Conservation (phyloP, 78 protist species). For the Protostelium mycophagum region DNA sequence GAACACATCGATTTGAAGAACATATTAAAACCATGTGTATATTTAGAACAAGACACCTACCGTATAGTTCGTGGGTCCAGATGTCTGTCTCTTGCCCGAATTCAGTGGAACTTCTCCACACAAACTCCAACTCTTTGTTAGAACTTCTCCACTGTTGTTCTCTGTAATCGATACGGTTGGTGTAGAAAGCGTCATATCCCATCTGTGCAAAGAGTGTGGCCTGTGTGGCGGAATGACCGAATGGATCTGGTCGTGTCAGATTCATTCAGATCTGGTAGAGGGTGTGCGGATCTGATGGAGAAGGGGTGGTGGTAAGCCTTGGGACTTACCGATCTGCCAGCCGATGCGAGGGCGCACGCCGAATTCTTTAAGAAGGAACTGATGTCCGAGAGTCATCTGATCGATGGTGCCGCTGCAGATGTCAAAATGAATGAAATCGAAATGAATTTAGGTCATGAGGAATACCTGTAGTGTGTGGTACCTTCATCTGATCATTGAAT, state of each 20-base stretch:
- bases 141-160: slow-evolving; percentile 18
- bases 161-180: slow-evolving; percentile 82
- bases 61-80: slow-evolving; percentile 28
- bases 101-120: slow-evolving; percentile 46
- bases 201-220: slow-evolving; percentile 70
- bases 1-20: not conserved
- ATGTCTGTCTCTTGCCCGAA: slow-evolving; percentile 5
- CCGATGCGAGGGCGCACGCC: slow-evolving; percentile 27
- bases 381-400: slow-evolving; percentile 59
- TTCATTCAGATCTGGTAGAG: not conserved
- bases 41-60: not conserved
- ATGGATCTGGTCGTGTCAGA: slow-evolving; percentile 87
- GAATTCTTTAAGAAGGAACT: slow-evolving; percentile 41
- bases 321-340: slow-evolving; percentile 46
- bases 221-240: slow-evolving; percentile 77
- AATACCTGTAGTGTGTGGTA: slow-evolving; percentile 70
- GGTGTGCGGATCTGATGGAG: not conserved
- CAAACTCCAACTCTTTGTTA: slow-evolving; percentile 44
- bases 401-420: slow-evolving; percentile 48
- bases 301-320: not conserved
- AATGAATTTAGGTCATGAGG: too few species aligned
- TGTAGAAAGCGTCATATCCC: slow-evolving; percentile 75
- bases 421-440: too few species aligned
- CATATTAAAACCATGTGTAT: not conserved
- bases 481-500: slow-evolving; percentile 59